Percentiles rank a stretch among this genome's conserved stretches.
These are phyloP conservation scores for Allium sativum DNA, from an alignment of 106 monocot genomes.

Conservation along the genomic window DNA sequence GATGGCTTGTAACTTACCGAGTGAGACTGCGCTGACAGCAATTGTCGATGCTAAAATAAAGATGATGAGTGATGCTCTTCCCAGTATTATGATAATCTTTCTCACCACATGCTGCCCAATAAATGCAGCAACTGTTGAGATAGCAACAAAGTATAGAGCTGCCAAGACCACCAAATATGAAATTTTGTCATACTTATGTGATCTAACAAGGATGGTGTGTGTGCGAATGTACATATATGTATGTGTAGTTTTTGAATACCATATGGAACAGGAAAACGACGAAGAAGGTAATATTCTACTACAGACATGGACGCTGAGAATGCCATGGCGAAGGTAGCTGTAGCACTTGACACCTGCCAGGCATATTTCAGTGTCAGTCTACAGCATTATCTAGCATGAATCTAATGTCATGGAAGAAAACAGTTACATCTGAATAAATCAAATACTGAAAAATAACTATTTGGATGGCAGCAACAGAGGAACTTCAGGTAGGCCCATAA, in stretches of 20 bases:
- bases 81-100: slow-evolving; percentile 58
- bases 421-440: too few relatives aligned
- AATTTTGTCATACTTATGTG: too few relatives aligned
- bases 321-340: slow-evolving; percentile 44
- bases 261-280: slow-evolving; percentile 40
- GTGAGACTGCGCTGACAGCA: slow-evolving; percentile 73
- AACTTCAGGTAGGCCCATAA: too few relatives aligned
- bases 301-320: slow-evolving; percentile 59
- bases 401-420: too few relatives aligned
- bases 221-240: too few relatives aligned
- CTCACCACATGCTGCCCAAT: slow-evolving; percentile 70
- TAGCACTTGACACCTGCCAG: slow-evolving; percentile 42
- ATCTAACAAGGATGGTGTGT: too few relatives aligned
- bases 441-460: too few relatives aligned
- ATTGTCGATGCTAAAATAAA: slow-evolving; percentile 86
- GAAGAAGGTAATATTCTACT: slow-evolving; percentile 35
- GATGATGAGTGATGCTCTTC: slow-evolving; percentile 84
- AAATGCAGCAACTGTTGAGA: slow-evolving; percentile 56
- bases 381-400: too few relatives aligned
- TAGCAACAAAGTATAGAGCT: slow-evolving; percentile 53
- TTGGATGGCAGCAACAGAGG: too few relatives aligned
- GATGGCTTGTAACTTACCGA: slow-evolving; percentile 40
- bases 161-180: not conserved
- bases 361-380: too few relatives aligned
- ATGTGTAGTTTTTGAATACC: slow-evolving; percentile 16